phyloP scores from a whole-genome alignment of 208 protist species.

The Kentomonas sorsogonicus region DNA sequence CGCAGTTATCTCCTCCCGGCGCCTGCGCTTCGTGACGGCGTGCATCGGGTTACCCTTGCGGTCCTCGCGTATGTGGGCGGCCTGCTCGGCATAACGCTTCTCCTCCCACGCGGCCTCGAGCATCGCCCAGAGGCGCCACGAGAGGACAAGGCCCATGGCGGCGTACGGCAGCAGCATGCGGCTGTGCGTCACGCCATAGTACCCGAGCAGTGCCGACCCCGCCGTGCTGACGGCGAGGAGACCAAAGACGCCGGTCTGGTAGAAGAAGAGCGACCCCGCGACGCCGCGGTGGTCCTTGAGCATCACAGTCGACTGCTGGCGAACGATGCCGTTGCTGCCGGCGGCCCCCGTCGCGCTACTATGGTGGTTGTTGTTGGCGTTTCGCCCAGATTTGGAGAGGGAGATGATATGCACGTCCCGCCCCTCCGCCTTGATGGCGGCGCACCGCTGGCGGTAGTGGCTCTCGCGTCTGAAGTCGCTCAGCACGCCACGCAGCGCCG shows the following conservation, averaged over 20 bases:
- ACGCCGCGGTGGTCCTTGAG: constrained; percentile 72
- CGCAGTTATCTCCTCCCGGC: constrained; percentile 20
- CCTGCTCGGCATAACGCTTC: constrained; percentile 77
- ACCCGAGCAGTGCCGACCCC: constrained; percentile 43
- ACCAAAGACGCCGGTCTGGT: constrained; percentile 69
- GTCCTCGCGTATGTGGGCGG: constrained; percentile 51
- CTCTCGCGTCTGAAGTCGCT: constrained; percentile 55
- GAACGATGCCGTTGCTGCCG: constrained; percentile 19
- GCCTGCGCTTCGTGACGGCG: constrained; percentile 48
- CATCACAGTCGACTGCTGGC: constrained; percentile 46
- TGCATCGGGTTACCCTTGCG: constrained; percentile 78
- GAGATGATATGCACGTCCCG: constrained; percentile 53
- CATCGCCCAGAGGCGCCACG: constrained; percentile 69
- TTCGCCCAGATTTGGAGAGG: neutral
- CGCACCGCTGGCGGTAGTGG: constrained; percentile 22
- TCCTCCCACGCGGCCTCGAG: constrained; percentile 72
- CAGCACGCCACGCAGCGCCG: constrained; percentile 42
- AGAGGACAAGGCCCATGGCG: constrained; percentile 46
- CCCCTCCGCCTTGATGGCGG: constrained; percentile 19
- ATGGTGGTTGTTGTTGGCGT: no score
- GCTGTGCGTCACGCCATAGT: constrained; percentile 62
- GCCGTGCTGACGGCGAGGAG: constrained; percentile 56
- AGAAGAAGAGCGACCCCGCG: constrained; percentile 57
- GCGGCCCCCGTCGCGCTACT: constrained; percentile 3
- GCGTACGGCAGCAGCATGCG: constrained; percentile 63